phyloP scores from a whole-genome alignment of 2,329 filamentous ascomycete genomes.

The Cladosporium sp. region DNA sequence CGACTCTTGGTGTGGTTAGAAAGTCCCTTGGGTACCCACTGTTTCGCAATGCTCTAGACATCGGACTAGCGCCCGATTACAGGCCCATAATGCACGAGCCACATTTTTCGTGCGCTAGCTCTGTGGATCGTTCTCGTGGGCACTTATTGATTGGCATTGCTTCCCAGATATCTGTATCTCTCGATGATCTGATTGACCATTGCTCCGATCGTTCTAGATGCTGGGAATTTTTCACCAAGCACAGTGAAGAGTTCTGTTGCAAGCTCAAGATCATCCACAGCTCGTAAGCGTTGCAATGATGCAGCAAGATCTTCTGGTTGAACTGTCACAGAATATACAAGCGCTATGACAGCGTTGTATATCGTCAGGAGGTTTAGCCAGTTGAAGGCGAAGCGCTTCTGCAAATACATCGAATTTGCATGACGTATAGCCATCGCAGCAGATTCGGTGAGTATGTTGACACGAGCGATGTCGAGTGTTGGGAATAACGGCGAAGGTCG shows the following conservation, averaged over 20 bases:
- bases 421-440: conserved; percentile 19
- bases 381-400: conserved; percentile 41
- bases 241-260: background rate
- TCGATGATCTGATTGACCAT: conserved; percentile 7
- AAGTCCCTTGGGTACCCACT: no score
- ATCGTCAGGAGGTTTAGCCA: conserved; percentile 41
- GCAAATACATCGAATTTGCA: conserved; percentile 35
- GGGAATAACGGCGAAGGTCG: conserved; percentile 43
- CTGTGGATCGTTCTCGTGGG: background rate
- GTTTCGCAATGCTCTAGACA: no score
- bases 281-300: conserved; percentile 15
- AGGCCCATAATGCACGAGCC: no score
- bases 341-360: conserved; percentile 41
- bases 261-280: conserved; percentile 15
- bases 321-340: conserved; percentile 42
- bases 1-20: no score
- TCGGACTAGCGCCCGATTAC: no score
- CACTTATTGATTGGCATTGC: background rate
- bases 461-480: conserved; percentile 31
- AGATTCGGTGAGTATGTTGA: conserved; percentile 38
- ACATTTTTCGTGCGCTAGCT: background rate
- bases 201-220: background rate
- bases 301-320: conserved; percentile 29
- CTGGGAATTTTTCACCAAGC: background rate
- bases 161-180: background rate